These are phyloP conservation scores for Argentina anserina DNA, from an alignment of 306 rosid species.

Conservation along the genomic window DNA sequence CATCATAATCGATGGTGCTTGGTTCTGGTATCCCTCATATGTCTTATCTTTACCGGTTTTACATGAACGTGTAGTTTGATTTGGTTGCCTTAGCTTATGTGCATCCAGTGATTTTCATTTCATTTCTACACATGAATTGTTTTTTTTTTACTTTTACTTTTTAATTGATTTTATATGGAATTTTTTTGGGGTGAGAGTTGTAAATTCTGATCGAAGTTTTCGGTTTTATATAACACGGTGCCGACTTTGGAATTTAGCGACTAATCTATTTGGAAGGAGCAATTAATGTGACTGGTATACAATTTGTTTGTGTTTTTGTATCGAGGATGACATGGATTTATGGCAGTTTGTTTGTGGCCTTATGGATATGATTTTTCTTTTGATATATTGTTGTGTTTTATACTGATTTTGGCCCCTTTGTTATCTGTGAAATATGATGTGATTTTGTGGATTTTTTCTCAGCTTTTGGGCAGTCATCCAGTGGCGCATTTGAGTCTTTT, in stretches of 20 bases:
- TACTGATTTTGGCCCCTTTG: neutral
- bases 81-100: neutral
- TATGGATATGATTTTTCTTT: neutral
- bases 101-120: neutral
- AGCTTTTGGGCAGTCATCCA: slow-evolving; percentile 85
- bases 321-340: neutral
- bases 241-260: neutral
- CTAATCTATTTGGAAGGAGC: neutral
- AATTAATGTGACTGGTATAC: neutral
- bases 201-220: neutral
- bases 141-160: neutral
- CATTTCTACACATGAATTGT: neutral
- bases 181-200: neutral
- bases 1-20: neutral
- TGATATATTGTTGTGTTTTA: neutral
- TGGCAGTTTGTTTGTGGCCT: neutral
- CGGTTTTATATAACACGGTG: neutral
- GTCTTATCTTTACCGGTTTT: neutral
- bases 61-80: neutral
- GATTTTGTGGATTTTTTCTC: slow-evolving; percentile 24
- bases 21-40: neutral
- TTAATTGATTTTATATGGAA: neutral
- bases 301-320: neutral
- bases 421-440: neutral
- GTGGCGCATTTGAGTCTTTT: slow-evolving; percentile 69